Percentiles rank a stretch among this genome's conserved stretches.
Conservation (phyloP, 495 filamentous ascomycete genomes). For the Lophiotrema nucula region DNA sequence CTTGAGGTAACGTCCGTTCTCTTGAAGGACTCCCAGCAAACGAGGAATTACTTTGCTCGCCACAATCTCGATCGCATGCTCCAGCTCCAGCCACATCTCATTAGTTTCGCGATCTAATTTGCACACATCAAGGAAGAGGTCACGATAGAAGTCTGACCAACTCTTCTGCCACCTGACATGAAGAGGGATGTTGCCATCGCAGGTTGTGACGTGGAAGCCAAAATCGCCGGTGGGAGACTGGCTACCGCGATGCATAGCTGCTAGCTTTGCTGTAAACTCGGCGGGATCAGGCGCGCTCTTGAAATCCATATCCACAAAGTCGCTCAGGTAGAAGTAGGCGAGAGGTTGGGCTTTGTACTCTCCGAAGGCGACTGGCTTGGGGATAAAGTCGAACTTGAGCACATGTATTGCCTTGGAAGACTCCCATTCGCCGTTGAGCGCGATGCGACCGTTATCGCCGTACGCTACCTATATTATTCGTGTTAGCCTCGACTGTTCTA, state of each 20-base stretch:
- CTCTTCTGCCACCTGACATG: constrained; percentile 14
- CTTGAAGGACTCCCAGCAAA: constrained; percentile 17
- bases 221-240: constrained; percentile 17
- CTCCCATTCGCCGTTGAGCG: constrained; percentile 2
- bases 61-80: constrained; percentile 2
- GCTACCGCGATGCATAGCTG: constrained; percentile 9
- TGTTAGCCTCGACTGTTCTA: not conserved
- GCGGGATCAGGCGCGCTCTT: constrained; percentile 11
- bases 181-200: constrained; percentile 12
- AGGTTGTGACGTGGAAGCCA: constrained; percentile 13
- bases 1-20: constrained; percentile 14
- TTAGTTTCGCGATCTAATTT: constrained; percentile 28
- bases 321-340: constrained; percentile 16
- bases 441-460: constrained; percentile 4
- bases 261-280: constrained; percentile 7
- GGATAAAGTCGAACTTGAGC: not conserved
- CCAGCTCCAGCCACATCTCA: constrained; percentile 19
- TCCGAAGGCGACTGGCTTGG: not conserved
- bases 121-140: constrained; percentile 28
- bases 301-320: constrained; percentile 13
- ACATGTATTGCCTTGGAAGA: constrained; percentile 4
- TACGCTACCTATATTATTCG: not conserved
- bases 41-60: constrained; percentile 14
- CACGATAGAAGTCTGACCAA: constrained; percentile 16
- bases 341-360: not conserved